These are phyloP conservation scores for Prunus padus DNA, from an alignment of 306 rosid species.

Conservation along the genomic window DNA sequence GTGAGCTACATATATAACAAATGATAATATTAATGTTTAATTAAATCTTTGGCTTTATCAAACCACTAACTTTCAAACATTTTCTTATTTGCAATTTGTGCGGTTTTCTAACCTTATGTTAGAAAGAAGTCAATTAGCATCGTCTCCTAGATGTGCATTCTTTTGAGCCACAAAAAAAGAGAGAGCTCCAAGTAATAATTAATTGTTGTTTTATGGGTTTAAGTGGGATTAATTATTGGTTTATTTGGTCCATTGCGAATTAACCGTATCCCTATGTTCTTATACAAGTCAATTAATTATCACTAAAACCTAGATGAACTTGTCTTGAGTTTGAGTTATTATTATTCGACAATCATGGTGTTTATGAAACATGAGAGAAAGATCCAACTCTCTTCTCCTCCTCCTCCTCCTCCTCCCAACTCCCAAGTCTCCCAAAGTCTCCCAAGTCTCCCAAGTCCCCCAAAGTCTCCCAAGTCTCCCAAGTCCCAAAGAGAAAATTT, in stretches of 20 bases:
- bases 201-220: neutral
- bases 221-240: neutral
- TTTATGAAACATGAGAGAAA: constrained; percentile 22
- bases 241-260: constrained; percentile 24
- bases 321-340: constrained; percentile 25
- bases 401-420: neutral
- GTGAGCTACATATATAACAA: constrained; percentile 13
- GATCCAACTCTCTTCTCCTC: neutral
- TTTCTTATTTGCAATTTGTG: constrained; percentile 20
- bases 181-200: constrained; percentile 22
- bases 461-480: too few species aligned
- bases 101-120: constrained; percentile 1
- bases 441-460: too few species aligned
- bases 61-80: constrained; percentile 17
- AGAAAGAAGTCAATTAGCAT: constrained; percentile 37
- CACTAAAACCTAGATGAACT: constrained; percentile 38
- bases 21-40: neutral
- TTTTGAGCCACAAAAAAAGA: constrained; percentile 60
- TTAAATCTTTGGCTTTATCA: constrained; percentile 26
- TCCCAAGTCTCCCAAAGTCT: neutral
- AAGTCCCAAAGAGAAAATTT: neutral
- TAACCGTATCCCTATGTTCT: constrained; percentile 39
- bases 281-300: constrained; percentile 31
- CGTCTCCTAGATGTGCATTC: constrained; percentile 40
- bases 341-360: constrained; percentile 46